phyloP scores from a whole-genome alignment of 331 rosid species.

The Prunus yedoensis region DNA sequence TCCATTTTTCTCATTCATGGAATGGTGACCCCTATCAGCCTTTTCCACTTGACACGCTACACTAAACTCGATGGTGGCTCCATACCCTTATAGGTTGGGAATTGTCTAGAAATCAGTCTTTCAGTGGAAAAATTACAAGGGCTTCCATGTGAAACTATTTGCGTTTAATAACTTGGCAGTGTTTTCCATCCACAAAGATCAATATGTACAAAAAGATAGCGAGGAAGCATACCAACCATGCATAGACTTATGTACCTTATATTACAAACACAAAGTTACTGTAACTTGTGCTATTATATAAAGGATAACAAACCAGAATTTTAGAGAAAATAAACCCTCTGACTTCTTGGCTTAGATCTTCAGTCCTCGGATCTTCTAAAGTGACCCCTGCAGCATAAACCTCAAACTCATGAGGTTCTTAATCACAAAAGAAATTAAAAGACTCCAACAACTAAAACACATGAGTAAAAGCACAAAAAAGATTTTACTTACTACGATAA shows the following conservation, averaged over 20 bases:
- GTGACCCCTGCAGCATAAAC: conserved; percentile 67
- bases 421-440: background rate
- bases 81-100: too few species aligned
- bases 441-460: background rate
- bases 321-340: conserved; percentile 96
- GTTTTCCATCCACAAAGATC: background rate
- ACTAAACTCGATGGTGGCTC: too few species aligned
- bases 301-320: conserved; percentile 75
- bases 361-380: conserved; percentile 91
- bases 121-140: background rate
- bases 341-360: conserved; percentile 99
- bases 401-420: background rate
- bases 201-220: background rate
- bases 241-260: background rate
- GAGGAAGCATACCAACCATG: background rate
- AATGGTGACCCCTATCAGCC: background rate
- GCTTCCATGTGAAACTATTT: background rate
- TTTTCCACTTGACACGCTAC: too few species aligned
- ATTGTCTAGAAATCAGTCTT: too few species aligned
- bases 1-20: background rate
- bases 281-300: background rate
- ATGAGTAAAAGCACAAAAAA: background rate
- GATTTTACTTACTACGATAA: background rate
- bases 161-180: background rate
- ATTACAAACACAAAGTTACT: background rate